Conservation (phyloP, 768 basidiomycete species). For the Exidia glandulosa region DNA sequence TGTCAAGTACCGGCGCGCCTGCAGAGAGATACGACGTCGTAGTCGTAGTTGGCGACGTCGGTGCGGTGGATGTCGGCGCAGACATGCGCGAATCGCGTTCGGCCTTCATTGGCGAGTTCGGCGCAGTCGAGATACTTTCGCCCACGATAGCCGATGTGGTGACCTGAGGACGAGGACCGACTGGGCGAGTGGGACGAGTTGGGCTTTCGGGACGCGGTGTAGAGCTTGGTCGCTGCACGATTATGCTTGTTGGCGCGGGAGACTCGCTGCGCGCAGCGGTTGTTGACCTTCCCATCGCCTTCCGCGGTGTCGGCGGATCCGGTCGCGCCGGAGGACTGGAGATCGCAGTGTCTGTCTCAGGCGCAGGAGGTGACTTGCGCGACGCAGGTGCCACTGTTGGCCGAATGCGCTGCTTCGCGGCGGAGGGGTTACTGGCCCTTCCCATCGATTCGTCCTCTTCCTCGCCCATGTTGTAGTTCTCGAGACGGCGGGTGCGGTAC, state of each 20-base stretch:
- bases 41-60: conserved; percentile 15
- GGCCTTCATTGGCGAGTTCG: too few species aligned
- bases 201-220: background rate
- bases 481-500: conserved; percentile 66
- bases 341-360: too few species aligned
- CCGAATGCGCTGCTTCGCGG: conserved; percentile 10
- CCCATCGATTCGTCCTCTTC: conserved; percentile 11
- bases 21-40: conserved; percentile 15
- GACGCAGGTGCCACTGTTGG: too few species aligned
- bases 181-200: background rate
- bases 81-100: conserved; percentile 16
- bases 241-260: background rate
- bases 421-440: conserved; percentile 4
- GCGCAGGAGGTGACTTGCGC: too few species aligned
- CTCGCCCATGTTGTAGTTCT: conserved; percentile 66
- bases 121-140: too few species aligned
- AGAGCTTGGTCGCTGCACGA: background rate
- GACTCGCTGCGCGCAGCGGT: background rate
- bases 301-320: conserved; percentile 22
- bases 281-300: conserved; percentile 8
- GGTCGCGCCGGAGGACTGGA: conserved; percentile 19
- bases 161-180: background rate
- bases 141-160: too few species aligned
- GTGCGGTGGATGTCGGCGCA: background rate
- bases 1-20: conserved; percentile 33